Percentiles rank a stretch among this genome's conserved stretches.
phyloP scores from a whole-genome alignment of 768 basidiomycete species.

The Mycena kentingensis region DNA sequence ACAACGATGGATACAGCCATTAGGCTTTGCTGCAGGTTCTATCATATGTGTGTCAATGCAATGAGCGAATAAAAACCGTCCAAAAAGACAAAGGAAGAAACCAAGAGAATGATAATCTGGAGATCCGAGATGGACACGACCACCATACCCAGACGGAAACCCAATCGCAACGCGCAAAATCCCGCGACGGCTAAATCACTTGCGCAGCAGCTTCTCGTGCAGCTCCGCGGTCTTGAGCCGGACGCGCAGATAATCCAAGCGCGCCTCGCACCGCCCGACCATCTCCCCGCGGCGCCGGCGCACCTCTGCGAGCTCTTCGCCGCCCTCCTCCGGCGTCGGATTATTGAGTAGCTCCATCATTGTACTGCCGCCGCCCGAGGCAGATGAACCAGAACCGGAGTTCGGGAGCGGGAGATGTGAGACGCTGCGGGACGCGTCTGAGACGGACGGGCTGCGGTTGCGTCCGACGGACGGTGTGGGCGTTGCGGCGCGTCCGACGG shows the following conservation, averaged over 20 bases:
- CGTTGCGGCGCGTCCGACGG: constrained; percentile 15
- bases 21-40: too few species aligned
- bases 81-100: too few species aligned
- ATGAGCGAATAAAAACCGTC: too few species aligned
- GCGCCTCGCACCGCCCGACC: constrained; percentile 64
- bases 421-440: constrained; percentile 46
- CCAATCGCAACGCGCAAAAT: too few species aligned
- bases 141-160: too few species aligned
- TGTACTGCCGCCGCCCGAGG: constrained; percentile 21
- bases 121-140: too few species aligned
- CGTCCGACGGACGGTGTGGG: too few species aligned
- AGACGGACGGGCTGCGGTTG: constrained; percentile 27
- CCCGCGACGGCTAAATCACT: constrained; percentile 28
- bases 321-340: constrained; percentile 30
- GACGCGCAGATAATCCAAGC: constrained; percentile 74
- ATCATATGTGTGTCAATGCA: too few species aligned
- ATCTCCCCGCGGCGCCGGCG: constrained; percentile 67
- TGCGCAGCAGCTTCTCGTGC: constrained; percentile 47
- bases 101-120: too few species aligned
- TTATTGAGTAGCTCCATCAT: constrained; percentile 21
- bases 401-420: constrained; percentile 45
- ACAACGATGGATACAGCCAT: too few species aligned
- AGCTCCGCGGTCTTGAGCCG: constrained; percentile 78
- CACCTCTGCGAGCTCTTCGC: constrained; percentile 62
- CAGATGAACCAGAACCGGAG: constrained; percentile 24